These are phyloP conservation scores for Penicillium sp. DNA, from an alignment of 2,329 filamentous ascomycete genomes.

Conservation along the genomic window DNA sequence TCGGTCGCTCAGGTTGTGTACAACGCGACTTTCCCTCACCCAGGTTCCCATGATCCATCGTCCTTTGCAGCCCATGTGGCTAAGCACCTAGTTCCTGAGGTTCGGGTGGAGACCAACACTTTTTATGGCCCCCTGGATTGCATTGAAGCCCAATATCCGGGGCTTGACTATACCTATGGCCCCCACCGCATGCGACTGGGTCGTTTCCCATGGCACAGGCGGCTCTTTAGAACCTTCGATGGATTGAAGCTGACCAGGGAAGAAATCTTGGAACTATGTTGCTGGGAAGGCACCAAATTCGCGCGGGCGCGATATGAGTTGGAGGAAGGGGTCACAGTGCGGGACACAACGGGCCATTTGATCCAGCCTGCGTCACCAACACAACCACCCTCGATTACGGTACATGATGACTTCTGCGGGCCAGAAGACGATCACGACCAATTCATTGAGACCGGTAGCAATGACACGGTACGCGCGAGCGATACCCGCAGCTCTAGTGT, in stretches of 20 bases:
- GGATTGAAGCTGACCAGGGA: constrained; percentile 56
- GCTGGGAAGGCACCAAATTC: constrained; percentile 56
- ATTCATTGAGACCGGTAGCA: constrained; percentile 22
- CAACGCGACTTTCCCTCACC: constrained; percentile 57
- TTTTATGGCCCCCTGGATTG: constrained; percentile 66
- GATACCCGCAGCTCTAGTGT: constrained; percentile 21
- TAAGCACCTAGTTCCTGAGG: constrained; percentile 63
- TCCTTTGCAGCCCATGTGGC: constrained; percentile 61
- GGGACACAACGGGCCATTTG: constrained; percentile 61
- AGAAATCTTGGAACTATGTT: constrained; percentile 63
- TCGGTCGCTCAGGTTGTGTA: constrained; percentile 60
- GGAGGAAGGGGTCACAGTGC: constrained; percentile 60
- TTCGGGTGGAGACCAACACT: constrained; percentile 62
- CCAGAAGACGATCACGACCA: constrained; percentile 24
- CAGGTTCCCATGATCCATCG: constrained; percentile 56
- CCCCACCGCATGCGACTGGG: constrained; percentile 63
- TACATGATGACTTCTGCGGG: constrained; percentile 32
- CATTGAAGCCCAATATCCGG: constrained; percentile 65
- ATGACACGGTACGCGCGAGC: constrained; percentile 25
- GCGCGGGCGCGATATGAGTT: constrained; percentile 47
- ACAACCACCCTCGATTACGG: constrained; percentile 31
- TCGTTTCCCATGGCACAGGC: constrained; percentile 61
- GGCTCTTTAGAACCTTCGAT: constrained; percentile 62
- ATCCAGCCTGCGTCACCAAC: constrained; percentile 52
- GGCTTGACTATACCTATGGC: constrained; percentile 62